These are phyloP conservation scores for Fomitopsis betulina DNA, from an alignment of 1,284 basidiomycete species.

Conservation along the genomic window DNA sequence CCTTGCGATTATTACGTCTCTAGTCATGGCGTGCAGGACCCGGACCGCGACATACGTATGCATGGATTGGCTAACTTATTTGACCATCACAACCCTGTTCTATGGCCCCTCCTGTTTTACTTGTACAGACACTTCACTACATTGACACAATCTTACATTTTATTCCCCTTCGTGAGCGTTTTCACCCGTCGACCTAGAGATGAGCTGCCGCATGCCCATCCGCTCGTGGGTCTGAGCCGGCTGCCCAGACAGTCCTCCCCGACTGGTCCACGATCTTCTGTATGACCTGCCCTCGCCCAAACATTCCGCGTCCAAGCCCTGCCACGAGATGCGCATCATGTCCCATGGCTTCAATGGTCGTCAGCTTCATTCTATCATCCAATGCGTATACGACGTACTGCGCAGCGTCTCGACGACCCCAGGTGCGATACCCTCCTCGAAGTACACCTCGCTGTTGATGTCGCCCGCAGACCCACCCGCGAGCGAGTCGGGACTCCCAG, in stretches of 20 bases:
- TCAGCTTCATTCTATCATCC: background rate
- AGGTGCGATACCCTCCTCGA: slow-evolving; percentile 80
- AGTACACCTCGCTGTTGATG: slow-evolving; percentile 79
- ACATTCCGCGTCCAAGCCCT: slow-evolving; percentile 63
- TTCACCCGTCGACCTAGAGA: slow-evolving; percentile 40
- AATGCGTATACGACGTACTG: slow-evolving; percentile 36
- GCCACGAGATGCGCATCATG: slow-evolving; percentile 68
- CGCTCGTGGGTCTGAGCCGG: slow-evolving; percentile 81
- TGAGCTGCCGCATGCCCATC: slow-evolving; percentile 90
- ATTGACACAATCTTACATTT: background rate
- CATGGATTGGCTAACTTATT: background rate
- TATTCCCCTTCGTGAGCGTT: background rate
- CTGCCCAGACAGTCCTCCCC: slow-evolving; percentile 78
- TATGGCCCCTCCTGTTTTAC: background rate
- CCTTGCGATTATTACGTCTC: background rate
- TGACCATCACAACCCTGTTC: background rate
- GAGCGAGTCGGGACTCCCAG: slow-evolving; percentile 69
- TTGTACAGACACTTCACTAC: background rate
- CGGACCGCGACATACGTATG: background rate
- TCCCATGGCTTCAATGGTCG: slow-evolving; percentile 63
- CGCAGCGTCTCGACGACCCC: slow-evolving; percentile 57
- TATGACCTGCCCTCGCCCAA: slow-evolving; percentile 94
- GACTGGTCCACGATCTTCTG: slow-evolving; percentile 67
- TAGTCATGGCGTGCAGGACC: background rate
- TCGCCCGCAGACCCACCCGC: slow-evolving; percentile 52